phyloP scores from a whole-genome alignment of 306 rosid genomes.

The Luffa acutangula region DNA sequence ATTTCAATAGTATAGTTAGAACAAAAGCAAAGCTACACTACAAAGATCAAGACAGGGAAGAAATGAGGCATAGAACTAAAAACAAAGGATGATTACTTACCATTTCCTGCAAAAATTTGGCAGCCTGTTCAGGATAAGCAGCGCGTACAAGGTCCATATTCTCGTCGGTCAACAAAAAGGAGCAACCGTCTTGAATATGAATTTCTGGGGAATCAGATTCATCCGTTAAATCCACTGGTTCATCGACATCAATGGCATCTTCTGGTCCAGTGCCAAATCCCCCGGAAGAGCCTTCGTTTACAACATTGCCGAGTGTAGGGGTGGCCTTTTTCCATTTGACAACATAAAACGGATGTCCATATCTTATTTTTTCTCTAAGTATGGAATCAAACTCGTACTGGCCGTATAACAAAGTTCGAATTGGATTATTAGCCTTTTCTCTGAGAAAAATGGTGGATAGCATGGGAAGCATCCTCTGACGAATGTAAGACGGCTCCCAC shows the following conservation, averaged over 20 bases:
- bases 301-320: constrained; percentile 8
- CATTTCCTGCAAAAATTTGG: constrained; percentile 62
- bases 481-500: constrained; percentile 71
- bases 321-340: constrained; percentile 55
- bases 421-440: constrained; percentile 30
- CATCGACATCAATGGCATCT: constrained; percentile 39
- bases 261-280: constrained; percentile 32
- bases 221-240: constrained; percentile 31
- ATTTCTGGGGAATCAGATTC: constrained; percentile 41
- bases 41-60: neutral
- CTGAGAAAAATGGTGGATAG: constrained; percentile 72
- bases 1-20: neutral
- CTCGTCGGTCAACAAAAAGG: constrained; percentile 75
- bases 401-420: constrained; percentile 37
- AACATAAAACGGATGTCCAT: constrained; percentile 49
- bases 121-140: constrained; percentile 62
- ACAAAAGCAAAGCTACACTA: neutral
- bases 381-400: constrained; percentile 66
- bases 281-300: constrained; percentile 13
- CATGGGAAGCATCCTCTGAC: constrained; percentile 61
- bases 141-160: constrained; percentile 63
- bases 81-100: constrained; percentile 32
- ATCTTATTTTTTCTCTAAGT: constrained; percentile 55
- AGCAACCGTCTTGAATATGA: constrained; percentile 35
- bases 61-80: neutral